Conservation (phyloP, 495 filamentous ascomycete species). For the Trichocladium uniseriatum region DNA sequence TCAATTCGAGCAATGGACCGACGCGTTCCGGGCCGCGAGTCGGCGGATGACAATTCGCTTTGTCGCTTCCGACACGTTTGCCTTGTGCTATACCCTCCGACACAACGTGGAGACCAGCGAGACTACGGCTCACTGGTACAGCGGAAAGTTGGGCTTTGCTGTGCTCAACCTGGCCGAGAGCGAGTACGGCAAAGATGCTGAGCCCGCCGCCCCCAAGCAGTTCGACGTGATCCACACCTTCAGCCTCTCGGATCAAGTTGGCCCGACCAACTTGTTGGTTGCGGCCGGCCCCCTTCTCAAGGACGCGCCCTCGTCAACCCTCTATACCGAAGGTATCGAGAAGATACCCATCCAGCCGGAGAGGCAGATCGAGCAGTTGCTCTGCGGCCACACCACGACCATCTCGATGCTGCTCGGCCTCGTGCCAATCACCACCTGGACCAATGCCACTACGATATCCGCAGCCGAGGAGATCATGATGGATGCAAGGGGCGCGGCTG, state of each 20-base stretch:
- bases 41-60: constrained; percentile 33
- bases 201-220: constrained; percentile 30
- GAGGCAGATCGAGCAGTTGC: constrained; percentile 23
- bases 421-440: constrained; percentile 41
- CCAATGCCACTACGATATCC: constrained; percentile 33
- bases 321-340: constrained; percentile 37
- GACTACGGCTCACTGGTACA: constrained; percentile 24
- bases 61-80: constrained; percentile 35
- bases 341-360: constrained; percentile 12
- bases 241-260: constrained; percentile 42
- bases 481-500: background rate
- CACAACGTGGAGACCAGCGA: constrained; percentile 14
- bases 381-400: constrained; percentile 38
- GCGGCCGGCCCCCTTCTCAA: constrained; percentile 40
- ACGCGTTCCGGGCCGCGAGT: constrained; percentile 21
- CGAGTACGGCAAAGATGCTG: constrained; percentile 28
- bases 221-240: constrained; percentile 55
- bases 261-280: constrained; percentile 40
- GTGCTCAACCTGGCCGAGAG: constrained; percentile 30
- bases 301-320: constrained; percentile 27
- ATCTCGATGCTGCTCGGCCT: constrained; percentile 41
- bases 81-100: constrained; percentile 40
- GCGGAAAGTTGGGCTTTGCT: constrained; percentile 13
- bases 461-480: constrained; percentile 19
- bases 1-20: constrained; percentile 29